phyloP scores from a whole-genome alignment of 1,139 yeast species.

The Pichia sp. region DNA sequence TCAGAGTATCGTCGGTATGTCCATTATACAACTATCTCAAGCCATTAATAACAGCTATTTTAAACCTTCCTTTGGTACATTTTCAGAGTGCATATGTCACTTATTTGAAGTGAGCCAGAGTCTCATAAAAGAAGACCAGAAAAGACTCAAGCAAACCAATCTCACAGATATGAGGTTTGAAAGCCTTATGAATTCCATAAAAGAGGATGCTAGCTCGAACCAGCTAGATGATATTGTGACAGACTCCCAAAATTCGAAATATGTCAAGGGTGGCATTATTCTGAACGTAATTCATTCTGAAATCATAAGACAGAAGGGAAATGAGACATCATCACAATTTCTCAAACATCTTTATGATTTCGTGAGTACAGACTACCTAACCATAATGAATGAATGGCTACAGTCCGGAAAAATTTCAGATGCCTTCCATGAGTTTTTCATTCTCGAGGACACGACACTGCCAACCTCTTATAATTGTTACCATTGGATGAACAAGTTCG shows the following conservation, averaged over 20 bases:
- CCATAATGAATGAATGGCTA: conserved; percentile 74
- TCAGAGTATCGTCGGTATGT: conserved; percentile 24
- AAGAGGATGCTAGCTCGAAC: conserved; percentile 37
- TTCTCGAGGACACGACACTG: conserved; percentile 32
- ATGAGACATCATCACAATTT: conserved; percentile 47
- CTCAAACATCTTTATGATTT: conserved; percentile 45
- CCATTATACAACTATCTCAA: conserved; percentile 45
- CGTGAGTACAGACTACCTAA: conserved; percentile 58
- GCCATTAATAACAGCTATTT: conserved; percentile 20
- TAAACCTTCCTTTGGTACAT: conserved; percentile 9
- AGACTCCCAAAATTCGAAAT: conserved; percentile 46
- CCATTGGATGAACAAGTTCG: conserved; percentile 75
- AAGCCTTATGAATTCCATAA: conserved; percentile 34
- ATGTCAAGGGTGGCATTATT: conserved; percentile 65
- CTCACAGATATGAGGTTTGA: conserved; percentile 30
- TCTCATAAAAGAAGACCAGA: conserved; percentile 37
- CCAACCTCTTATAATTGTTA: conserved; percentile 6
- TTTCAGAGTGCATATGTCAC: conserved; percentile 37
- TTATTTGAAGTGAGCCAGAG: conserved; percentile 47
- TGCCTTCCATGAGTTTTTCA: conserved; percentile 76
- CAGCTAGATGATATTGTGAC: conserved; percentile 38
- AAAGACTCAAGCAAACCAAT: conserved; percentile 23
- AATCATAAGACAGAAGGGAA: conserved; percentile 59
- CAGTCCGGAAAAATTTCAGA: conserved; percentile 69
- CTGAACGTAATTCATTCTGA: conserved; percentile 55